A percentile compares a stretch with the other conserved stretches of the same genome.
These are phyloP conservation scores for Russula dissimulans DNA, from an alignment of 768 basidiomycete species.

Conservation along the genomic window DNA sequence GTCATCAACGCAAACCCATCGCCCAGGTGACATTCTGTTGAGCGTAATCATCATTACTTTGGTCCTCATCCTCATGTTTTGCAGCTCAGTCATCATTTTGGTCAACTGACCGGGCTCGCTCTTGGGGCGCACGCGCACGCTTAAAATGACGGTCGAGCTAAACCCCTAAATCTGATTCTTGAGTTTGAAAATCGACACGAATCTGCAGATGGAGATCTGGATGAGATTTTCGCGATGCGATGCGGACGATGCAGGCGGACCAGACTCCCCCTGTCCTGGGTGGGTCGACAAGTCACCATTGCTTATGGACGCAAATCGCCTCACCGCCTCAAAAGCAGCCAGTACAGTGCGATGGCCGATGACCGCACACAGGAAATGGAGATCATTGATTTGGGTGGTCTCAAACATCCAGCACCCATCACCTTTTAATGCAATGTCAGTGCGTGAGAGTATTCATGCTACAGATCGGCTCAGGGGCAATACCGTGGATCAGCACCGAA, in stretches of 20 bases:
- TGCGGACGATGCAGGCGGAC: no score
- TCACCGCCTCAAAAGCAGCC: neutral
- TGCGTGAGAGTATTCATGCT: neutral
- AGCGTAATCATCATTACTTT: neutral
- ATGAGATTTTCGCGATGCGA: neutral
- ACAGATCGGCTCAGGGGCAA: constrained; percentile 6
- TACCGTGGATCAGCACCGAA: neutral
- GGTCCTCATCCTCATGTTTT: neutral
- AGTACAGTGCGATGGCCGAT: neutral
- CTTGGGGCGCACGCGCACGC: neutral
- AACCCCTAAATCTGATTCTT: constrained; percentile 5
- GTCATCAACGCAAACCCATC: neutral
- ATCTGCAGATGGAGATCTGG: constrained; percentile 9
- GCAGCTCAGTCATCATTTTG: neutral
- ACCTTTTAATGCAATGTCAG: neutral
- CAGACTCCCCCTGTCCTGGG: neutral
- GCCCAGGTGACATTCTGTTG: neutral
- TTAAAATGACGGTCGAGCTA: neutral
- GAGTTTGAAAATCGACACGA: constrained; percentile 1
- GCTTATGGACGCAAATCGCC: neutral
- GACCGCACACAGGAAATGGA: neutral
- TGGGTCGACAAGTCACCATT: neutral
- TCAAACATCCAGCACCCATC: neutral
- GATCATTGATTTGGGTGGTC: neutral
- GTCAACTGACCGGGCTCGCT: constrained; percentile 2